A percentile compares a stretch with the other conserved stretches of the same genome.
Evolutionary conservation across 208 protist genomes (phyloP).

Genomic region (Angomonas desouzai): DNA sequence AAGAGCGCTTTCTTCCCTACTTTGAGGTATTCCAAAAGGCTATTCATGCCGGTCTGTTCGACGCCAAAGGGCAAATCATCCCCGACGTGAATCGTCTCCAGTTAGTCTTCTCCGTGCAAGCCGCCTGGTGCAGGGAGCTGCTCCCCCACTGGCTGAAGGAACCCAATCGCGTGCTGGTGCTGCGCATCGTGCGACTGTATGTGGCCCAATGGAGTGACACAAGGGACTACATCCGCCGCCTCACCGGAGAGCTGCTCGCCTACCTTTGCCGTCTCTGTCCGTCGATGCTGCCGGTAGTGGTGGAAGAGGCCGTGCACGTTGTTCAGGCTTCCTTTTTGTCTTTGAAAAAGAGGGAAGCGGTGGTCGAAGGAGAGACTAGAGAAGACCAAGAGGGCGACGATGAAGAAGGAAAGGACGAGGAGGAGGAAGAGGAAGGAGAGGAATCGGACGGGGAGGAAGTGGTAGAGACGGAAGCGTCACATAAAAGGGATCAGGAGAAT

Average conservation of each 20-base stretch:
- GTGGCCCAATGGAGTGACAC: constrained; percentile 68
- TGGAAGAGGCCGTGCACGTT: constrained; percentile 47
- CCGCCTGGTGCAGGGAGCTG: constrained; percentile 85
- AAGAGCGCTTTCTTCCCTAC: constrained; percentile 70
- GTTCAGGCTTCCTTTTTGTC: constrained; percentile 42
- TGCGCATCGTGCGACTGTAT: constrained; percentile 57
- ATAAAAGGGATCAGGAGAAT: not conserved
- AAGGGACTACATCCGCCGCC: constrained; percentile 81
- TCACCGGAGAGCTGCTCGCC: constrained; percentile 76
- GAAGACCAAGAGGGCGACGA: constrained; percentile 13
- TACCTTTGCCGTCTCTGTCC: constrained; percentile 55
- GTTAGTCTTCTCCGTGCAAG: constrained; percentile 79
- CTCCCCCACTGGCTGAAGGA: constrained; percentile 36
- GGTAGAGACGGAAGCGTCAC: too few species aligned
- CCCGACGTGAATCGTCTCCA: constrained; percentile 65
- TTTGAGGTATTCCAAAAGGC: constrained; percentile 84
- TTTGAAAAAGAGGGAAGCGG: constrained; percentile 16
- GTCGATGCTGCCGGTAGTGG: constrained; percentile 45
- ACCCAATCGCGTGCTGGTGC: constrained; percentile 27
- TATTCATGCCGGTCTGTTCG: constrained; percentile 74
- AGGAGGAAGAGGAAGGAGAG: constrained; percentile 19
- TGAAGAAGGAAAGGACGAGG: constrained; percentile 6
- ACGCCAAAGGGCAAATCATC: constrained; percentile 58
- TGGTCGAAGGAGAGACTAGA: constrained; percentile 7
- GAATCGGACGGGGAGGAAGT: not conserved